These are phyloP conservation scores for Didymella sp. DNA, from an alignment of 2,329 filamentous ascomycete species.

Conservation along the genomic window DNA sequence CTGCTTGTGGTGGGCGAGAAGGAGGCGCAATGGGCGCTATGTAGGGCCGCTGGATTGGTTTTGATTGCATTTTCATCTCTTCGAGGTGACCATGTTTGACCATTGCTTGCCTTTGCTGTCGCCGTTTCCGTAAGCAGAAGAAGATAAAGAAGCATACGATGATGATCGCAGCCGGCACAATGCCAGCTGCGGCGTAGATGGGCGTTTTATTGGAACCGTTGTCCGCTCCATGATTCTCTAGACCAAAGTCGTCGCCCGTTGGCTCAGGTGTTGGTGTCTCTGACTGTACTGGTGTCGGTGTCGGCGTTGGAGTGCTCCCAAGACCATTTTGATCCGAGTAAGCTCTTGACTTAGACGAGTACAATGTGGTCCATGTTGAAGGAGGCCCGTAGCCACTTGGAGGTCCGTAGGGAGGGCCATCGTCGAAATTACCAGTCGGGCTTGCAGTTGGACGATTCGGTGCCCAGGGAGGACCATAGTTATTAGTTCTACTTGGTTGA, in stretches of 20 bases:
- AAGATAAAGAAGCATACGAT: slow-evolving; percentile 34
- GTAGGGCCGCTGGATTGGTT: slow-evolving; percentile 23
- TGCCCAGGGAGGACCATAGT: no score
- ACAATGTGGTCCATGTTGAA: background rate
- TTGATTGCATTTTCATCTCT: slow-evolving; percentile 39
- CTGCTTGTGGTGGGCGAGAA: slow-evolving; percentile 17
- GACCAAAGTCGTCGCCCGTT: background rate
- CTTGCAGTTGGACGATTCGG: no score
- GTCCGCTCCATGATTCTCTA: slow-evolving; percentile 7
- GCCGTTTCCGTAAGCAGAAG: slow-evolving; percentile 43
- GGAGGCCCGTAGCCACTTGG: no score
- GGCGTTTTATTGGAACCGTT: slow-evolving; percentile 20
- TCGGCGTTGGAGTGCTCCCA: background rate
- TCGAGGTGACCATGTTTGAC: slow-evolving; percentile 17
- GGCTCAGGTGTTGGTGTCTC: background rate
- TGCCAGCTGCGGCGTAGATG: slow-evolving; percentile 35
- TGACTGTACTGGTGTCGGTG: background rate
- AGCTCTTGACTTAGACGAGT: background rate
- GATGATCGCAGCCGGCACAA: slow-evolving; percentile 36
- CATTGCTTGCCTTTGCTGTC: slow-evolving; percentile 27
- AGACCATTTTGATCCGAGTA: background rate
- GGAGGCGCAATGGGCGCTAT: slow-evolving; percentile 31
- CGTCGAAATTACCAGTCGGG: no score
- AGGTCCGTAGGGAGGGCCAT: no score
- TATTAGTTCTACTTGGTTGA: no score